These are phyloP conservation scores for Wickerhamiella sergipiensis DNA, from an alignment of 805 yeast genomes.

Conservation along the genomic window DNA sequence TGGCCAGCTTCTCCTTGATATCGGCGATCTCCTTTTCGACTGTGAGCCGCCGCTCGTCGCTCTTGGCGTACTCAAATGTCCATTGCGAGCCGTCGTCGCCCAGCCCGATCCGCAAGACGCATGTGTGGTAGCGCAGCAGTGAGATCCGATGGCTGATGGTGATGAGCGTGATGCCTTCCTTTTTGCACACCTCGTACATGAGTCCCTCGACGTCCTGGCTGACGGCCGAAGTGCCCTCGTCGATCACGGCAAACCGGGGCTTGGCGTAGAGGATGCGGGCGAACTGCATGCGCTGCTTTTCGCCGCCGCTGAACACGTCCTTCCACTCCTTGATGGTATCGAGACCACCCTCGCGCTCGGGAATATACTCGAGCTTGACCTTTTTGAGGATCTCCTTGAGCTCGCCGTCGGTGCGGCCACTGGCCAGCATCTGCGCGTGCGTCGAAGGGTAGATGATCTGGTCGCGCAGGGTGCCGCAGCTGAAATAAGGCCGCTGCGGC, in stretches of 20 bases:
- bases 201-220: slow-evolving; percentile 81
- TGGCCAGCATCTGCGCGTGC: slow-evolving; percentile 59
- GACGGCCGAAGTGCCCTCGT: slow-evolving; percentile 91
- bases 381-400: slow-evolving; percentile 53
- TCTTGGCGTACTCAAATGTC: slow-evolving; percentile 50
- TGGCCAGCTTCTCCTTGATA: slow-evolving; percentile 44
- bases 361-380: slow-evolving; percentile 69
- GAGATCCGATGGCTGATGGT: slow-evolving; percentile 77
- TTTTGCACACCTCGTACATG: slow-evolving; percentile 60
- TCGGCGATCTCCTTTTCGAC: slow-evolving; percentile 65
- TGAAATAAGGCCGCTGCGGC: slow-evolving; percentile 79
- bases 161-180: slow-evolving; percentile 57
- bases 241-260: slow-evolving; percentile 72
- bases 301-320: slow-evolving; percentile 93
- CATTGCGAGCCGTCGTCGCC: slow-evolving; percentile 34
- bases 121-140: slow-evolving; percentile 72
- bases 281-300: slow-evolving; percentile 77
- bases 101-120: slow-evolving; percentile 52
- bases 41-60: slow-evolving; percentile 50
- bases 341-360: slow-evolving; percentile 47
- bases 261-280: slow-evolving; percentile 71
- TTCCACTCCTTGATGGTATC: slow-evolving; percentile 56
- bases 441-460: slow-evolving; percentile 81
- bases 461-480: slow-evolving; percentile 70
- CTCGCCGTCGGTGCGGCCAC: slow-evolving; percentile 58